phyloP scores from a whole-genome alignment of 805 yeast species.

The Cyberlindnera petersonii region DNA sequence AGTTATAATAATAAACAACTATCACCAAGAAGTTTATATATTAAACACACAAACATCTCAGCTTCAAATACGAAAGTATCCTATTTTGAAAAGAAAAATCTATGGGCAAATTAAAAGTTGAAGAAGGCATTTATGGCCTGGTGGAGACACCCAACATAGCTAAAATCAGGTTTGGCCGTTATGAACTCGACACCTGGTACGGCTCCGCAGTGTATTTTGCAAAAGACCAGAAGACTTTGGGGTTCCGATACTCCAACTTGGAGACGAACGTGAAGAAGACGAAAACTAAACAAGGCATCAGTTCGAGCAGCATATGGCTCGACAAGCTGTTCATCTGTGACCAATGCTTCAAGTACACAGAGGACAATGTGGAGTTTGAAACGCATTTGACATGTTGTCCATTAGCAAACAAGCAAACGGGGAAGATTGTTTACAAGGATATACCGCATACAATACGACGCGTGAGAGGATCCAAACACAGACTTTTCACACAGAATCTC shows the following conservation, averaged over 20 bases:
- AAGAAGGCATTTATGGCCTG: slow-evolving; percentile 55
- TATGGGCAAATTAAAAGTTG: slow-evolving; percentile 28
- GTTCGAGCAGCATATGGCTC: slow-evolving; percentile 43
- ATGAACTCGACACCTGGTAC: slow-evolving; percentile 78
- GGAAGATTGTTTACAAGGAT: slow-evolving; percentile 66
- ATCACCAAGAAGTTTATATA: no score
- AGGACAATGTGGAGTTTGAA: slow-evolving; percentile 38
- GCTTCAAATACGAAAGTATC: no score
- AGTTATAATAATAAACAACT: no score
- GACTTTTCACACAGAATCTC: slow-evolving; percentile 74
- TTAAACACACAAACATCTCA: no score
- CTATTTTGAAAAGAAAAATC: no score
- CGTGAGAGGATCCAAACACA: slow-evolving; percentile 61
- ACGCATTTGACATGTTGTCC: slow-evolving; percentile 49
- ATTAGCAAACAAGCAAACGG: slow-evolving; percentile 47
- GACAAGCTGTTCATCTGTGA: slow-evolving; percentile 70
- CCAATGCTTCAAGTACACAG: slow-evolving; percentile 78
- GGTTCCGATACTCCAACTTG: slow-evolving; percentile 34
- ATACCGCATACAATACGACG: slow-evolving; percentile 52
- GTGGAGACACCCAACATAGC: slow-evolving; percentile 58
- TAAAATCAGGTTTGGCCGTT: slow-evolving; percentile 63
- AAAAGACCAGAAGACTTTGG: slow-evolving; percentile 42
- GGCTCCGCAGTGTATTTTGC: slow-evolving; percentile 78
- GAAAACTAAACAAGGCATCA: slow-evolving; percentile 1
- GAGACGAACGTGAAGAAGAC: slow-evolving; percentile 15